Percentiles rank a stretch among this genome's conserved stretches.
Evolutionary conservation across 176 grass and related monocot species (phyloP).

Genomic region (Thinopyrum elongatum): DNA sequence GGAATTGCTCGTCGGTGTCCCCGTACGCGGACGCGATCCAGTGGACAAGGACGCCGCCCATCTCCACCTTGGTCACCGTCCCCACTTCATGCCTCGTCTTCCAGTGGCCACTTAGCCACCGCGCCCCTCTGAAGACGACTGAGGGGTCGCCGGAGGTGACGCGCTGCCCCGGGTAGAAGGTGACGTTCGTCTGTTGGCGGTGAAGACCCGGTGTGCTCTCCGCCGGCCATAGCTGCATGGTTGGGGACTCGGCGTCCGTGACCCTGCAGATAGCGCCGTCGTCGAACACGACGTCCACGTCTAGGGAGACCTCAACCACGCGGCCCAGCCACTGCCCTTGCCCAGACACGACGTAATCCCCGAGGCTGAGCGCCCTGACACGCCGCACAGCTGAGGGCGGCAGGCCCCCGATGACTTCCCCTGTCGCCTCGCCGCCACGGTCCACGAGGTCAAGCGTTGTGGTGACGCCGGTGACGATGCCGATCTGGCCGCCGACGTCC

Average conservation of each 20-base stretch:
- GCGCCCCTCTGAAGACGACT: background rate
- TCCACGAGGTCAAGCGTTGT: background rate
- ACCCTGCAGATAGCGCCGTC: constrained; percentile 5
- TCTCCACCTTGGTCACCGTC: background rate
- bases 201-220: background rate
- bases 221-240: too few species aligned
- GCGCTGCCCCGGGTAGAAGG: background rate
- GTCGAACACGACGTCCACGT: constrained; percentile 17
- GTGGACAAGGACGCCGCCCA: background rate
- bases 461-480: background rate
- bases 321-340: background rate
- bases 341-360: background rate
- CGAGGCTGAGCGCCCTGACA: background rate
- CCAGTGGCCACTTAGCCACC: constrained; percentile 19
- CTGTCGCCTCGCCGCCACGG: too few species aligned
- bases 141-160: background rate
- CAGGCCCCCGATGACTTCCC: background rate
- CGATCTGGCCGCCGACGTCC: background rate
- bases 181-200: background rate
- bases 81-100: background rate
- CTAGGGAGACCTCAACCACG: background rate
- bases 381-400: background rate
- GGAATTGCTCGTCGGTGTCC: background rate
- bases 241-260: background rate
- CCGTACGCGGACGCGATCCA: background rate